Conservation (phyloP, 148 eudicot genomes). For the Nepenthes gracilis region DNA sequence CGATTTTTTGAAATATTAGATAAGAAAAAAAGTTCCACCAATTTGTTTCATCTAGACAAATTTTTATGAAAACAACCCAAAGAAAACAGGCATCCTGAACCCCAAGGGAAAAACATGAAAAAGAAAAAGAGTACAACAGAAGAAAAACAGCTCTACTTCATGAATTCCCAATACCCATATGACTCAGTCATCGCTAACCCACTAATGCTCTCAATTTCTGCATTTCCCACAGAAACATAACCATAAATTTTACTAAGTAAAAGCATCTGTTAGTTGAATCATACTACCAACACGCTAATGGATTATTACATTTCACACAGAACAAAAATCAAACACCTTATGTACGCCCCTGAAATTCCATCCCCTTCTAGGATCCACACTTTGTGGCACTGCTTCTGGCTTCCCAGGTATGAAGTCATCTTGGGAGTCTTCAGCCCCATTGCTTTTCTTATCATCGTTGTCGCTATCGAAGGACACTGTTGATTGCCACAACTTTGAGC, state of each 20-base stretch:
- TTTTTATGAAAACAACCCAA: too few relatives aligned
- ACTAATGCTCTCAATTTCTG: too few relatives aligned
- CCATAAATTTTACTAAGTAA: too few relatives aligned
- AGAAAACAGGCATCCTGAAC: too few relatives aligned
- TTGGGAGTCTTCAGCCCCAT: constrained; percentile 18
- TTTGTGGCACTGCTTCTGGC: constrained; percentile 38
- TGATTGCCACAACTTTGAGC: constrained; percentile 41
- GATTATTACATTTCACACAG: too few relatives aligned
- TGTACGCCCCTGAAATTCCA: constrained; percentile 92
- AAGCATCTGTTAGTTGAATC: too few relatives aligned
- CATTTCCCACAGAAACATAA: too few relatives aligned
- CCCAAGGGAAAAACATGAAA: not conserved
- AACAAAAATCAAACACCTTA: constrained; percentile 39
- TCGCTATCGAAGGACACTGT: constrained; percentile 29
- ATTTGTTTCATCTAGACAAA: too few relatives aligned
- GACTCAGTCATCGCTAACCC: not conserved
- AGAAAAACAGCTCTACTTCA: not conserved
- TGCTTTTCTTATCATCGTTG: constrained; percentile 16
- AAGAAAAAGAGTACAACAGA: not conserved
- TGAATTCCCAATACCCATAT: not conserved
- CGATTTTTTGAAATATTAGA: too few relatives aligned
- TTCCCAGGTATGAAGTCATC: constrained; percentile 37
- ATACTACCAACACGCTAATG: too few relatives aligned
- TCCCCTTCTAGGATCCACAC: constrained; percentile 79
- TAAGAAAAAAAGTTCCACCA: too few relatives aligned